Percentiles rank a stretch among this genome's conserved stretches.
phyloP scores from a whole-genome alignment of 306 rosid genomes.

The Carpinus fangiana region DNA sequence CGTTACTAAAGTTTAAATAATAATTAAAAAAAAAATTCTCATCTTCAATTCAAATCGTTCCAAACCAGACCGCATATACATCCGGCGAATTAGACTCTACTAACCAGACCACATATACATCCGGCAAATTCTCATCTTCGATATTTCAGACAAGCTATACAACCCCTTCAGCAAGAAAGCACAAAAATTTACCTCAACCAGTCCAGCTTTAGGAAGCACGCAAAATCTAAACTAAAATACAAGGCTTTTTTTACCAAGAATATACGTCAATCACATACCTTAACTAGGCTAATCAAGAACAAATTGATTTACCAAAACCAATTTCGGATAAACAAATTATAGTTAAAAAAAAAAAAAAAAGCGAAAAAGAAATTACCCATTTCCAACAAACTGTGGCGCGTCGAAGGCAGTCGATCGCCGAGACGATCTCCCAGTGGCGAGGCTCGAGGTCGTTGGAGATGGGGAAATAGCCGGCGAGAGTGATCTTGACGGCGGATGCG shows the following conservation, averaged over 20 bases:
- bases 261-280: background rate
- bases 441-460: conserved; percentile 97
- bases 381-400: conserved; percentile 62
- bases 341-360: background rate
- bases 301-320: background rate
- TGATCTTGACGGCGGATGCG: conserved; percentile 69
- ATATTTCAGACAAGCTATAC: too few relatives aligned
- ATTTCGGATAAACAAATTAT: background rate
- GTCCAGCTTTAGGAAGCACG: background rate
- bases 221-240: background rate
- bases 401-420: conserved; percentile 69
- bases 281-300: background rate
- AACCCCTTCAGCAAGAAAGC: background rate
- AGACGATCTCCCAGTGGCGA: conserved; percentile 92
- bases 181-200: background rate
- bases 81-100: too few relatives aligned
- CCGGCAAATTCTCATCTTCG: too few relatives aligned
- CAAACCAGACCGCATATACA: too few relatives aligned
- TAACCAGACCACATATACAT: too few relatives aligned
- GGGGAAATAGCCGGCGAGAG: conserved; percentile 86
- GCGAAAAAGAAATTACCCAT: background rate
- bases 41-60: too few relatives aligned
- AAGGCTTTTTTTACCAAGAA: background rate
- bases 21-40: too few relatives aligned
- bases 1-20: too few relatives aligned